Evolutionary conservation across 352 stramenopile species (phyloP), one percentile per base, ranked within the genome.

Genomic region (Globisporangium acanthophoron): DNA sequence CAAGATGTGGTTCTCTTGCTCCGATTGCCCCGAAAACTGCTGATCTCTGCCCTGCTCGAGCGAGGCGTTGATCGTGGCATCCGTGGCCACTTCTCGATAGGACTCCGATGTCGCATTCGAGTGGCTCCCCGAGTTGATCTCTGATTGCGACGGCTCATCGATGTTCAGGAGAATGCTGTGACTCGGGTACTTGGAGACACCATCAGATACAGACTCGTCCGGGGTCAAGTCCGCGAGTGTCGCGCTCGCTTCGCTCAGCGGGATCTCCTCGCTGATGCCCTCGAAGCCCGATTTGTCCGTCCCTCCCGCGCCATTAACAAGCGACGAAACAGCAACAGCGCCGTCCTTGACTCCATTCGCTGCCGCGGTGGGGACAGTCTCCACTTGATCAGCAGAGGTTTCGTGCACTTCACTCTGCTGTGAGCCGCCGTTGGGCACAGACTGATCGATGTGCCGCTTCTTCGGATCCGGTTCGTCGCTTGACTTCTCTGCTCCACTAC

Each of bases 381-480:
- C 31, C 31, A 9, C 8, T 37, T 37, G 31, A 4, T 37, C 31
- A 37, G 31, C 31, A 8, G 31, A 37, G 31, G 37, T 16, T 43
- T 43, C 37, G 9, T 56, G 56, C n/a, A 56, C 47, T 20, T 15
- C 18, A 20, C 20, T 47, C 39, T 20, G 0, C 27, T 47, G 39
- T 18, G 55, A 62, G 13, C 24, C 40, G 21, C 45, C 57, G n/a
- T 50, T 40, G 7, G 37, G 31, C n/a, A 47, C 37, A 7, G 40
- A 37, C 21, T 56, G 50, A 21, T 61, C 41, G n/a, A 69, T 35
- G 9, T 70, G 67, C 35, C 61, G 65, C 44, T 80, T 85, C 56
- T 80, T 82, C 9, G 50, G 11, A 31, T 65, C 61, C 3, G 70
- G 70, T 15, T 78, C 69, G 50, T 78, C 72, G 3, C 29, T 56